phyloP scores from a whole-genome alignment of 345 rosid genomes.

The Anacardium occidentale region DNA sequence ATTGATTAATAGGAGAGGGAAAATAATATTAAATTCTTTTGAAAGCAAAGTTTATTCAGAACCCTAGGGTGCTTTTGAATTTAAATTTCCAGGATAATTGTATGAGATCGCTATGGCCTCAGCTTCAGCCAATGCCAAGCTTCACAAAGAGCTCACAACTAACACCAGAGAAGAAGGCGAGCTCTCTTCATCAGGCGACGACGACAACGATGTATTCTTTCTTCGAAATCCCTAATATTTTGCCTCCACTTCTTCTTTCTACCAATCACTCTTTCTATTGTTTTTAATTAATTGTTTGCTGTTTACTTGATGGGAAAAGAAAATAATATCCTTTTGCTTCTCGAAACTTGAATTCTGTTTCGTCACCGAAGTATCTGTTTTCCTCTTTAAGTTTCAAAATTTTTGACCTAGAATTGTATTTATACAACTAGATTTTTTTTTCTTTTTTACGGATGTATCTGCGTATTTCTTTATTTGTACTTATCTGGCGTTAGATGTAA shows the following conservation, averaged over 20 bases:
- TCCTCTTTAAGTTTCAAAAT: neutral
- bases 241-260: neutral
- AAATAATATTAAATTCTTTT: too few relatives aligned
- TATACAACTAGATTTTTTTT: neutral
- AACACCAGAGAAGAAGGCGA: constrained; percentile 77
- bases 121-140: constrained; percentile 22
- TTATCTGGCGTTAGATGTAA: too few relatives aligned
- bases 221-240: neutral
- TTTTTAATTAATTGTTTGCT: neutral
- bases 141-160: constrained; percentile 17
- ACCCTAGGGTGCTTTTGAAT: too few relatives aligned
- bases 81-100: too few relatives aligned
- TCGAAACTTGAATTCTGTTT: neutral
- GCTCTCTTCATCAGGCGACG: constrained; percentile 67
- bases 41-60: too few relatives aligned
- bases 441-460: neutral
- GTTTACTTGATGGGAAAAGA: constrained; percentile 19
- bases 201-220: constrained; percentile 49
- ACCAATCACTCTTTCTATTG: neutral
- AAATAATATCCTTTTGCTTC: neutral
- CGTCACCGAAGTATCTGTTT: neutral
- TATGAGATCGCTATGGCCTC: neutral
- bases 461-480: neutral
- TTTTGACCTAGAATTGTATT: neutral
- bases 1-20: too few relatives aligned